phyloP scores from a whole-genome alignment of 1,139 yeast genomes.

The Candida tunisiensis region DNA sequence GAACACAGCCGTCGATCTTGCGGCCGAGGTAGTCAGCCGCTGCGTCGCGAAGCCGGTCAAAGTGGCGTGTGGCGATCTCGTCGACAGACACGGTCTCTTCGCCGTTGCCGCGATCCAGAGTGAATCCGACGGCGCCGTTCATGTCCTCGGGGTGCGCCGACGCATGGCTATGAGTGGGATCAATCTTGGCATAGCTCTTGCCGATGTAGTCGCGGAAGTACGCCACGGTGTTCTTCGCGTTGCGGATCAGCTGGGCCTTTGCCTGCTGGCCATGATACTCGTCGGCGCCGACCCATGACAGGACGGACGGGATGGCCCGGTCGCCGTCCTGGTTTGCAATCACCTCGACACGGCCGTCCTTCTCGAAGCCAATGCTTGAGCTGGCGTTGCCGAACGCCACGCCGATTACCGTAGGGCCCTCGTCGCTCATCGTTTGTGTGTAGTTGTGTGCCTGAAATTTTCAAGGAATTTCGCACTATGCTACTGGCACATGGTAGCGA shows the following conservation, averaged over 20 bases:
- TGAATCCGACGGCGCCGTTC: constrained; percentile 31
- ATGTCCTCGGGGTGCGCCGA: constrained; percentile 64
- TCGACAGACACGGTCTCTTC: constrained; percentile 44
- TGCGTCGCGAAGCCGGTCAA: constrained; percentile 65
- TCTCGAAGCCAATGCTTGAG: constrained; percentile 85
- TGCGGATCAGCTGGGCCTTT: constrained; percentile 77
- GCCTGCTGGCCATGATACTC: constrained; percentile 99
- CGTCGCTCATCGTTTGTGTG: constrained; percentile 16
- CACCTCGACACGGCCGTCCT: constrained; percentile 89
- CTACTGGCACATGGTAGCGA: too few relatives aligned
- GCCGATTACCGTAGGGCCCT: constrained; percentile 53
- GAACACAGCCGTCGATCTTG: constrained; percentile 63
- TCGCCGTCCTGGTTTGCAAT: constrained; percentile 99
- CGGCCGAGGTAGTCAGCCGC: constrained; percentile 89
- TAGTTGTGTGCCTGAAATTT: constrained; percentile 1
- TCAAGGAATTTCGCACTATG: too few relatives aligned
- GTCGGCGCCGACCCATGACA: constrained; percentile 84
- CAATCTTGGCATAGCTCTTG: constrained; percentile 49
- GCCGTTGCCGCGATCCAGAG: constrained; percentile 11
- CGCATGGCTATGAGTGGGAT: constrained; percentile 38
- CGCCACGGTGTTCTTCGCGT: constrained; percentile 71
- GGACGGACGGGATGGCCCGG: constrained; percentile 85
- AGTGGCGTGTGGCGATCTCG: constrained; percentile 72
- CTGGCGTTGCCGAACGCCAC: constrained; percentile 93
- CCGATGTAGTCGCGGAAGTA: constrained; percentile 93